Evolutionary conservation across 176 grass and related monocot genomes (phyloP), one percentile per base, ranked within the genome.

Genomic region (Poa pratensis): DNA sequence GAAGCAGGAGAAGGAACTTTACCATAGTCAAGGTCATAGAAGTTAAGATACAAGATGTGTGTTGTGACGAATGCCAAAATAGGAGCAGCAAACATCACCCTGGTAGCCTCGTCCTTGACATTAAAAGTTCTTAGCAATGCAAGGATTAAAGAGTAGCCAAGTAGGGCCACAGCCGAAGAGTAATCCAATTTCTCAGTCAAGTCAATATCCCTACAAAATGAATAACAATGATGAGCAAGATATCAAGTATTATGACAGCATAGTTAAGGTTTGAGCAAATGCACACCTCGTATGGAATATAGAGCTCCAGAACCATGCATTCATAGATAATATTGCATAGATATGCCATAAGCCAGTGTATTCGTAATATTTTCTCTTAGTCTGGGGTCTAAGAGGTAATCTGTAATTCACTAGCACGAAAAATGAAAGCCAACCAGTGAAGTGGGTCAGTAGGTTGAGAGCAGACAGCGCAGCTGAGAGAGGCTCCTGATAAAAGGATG

Each of bases 41-140:
- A 98, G 81, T 98, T 98, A 69, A 98, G 96, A 85, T 92, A 98
- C 69, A 98, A 89, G 57, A 95, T 93, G 73, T 98, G 96, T 37
- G 96, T 98, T 32, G 96, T 98, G 77, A 98, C 91, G 10, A 98
- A 98, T 64, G 96, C 96, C 71, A 98, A 87, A 87, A 98, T 92
- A 83, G 96, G 93, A 24, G 96, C 89, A 19, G 93, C 80, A 87
- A 94, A 84, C 95, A 98, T 98, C 79, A 98, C 96, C 78, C 96
- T 98, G 12, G 86, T 83, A 90, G 96, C 93, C 83, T 98, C 96
- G 86, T 92, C 89, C 79, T 92, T 95, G 66, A 98, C 96, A 87
- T 86, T 92, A 75, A 95, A 98, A 63, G 90, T 80, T 42, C 96
- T 93, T 80, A 98, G 78, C 85, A 95, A 87, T 61, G 89, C 66